Base-by-base conservation (phyloP, 2,329 filamentous ascomycete genomes). In the Boeremia lycopersici region DNA sequence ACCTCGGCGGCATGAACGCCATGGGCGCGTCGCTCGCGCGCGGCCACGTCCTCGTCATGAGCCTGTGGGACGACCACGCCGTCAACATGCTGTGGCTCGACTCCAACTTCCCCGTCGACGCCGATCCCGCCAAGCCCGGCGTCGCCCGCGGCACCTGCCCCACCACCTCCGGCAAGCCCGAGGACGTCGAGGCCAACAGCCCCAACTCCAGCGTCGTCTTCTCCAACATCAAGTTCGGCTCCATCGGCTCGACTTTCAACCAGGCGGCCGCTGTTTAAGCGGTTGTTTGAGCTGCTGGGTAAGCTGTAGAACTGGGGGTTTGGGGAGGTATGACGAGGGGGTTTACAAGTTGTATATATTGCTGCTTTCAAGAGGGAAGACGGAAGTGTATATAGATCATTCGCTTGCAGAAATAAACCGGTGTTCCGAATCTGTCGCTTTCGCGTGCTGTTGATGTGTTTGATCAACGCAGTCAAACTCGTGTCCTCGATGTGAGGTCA, bases 21-120 rank as follows among this genome's bases (percentile, higher is more conserved):
- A 84, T 89, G 80, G 79, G 80, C 58, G 69, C 76, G 1, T 85
- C 84, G 23, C 74, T 89, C 35, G 69, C 72, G 6, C 64, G 79
- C 29, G 85, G 85, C 31, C 86, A 88, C 83, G 86, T 87, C 33
- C 79, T 89, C 12, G 85, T 87, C 62, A 80, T 89, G 79, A 81
- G 78, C 23, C 75, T 86, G 55, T 84, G 81, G 81, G 84, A 89
- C 68, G 87, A 90, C 76, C 83, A 89, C 75, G 74, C 82, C 56
- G 77, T 83, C 67, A 82, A 87, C 76, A 90, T 91, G 19, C 19
- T 23, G 3, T 23, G 19, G 19, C 19, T 23, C 19, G 19, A 23
- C 19, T 23, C 19, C 19, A 23, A 23, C 19, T 23, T 3, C 19
- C 19, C 19, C 3, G 5, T 5, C 5, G 19, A 23, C 5, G 19